Percentiles rank a stretch among this genome's conserved stretches.
phyloP scores from a whole-genome alignment of 2,329 filamentous ascomycete genomes.

The Xylaria arbuscula region DNA sequence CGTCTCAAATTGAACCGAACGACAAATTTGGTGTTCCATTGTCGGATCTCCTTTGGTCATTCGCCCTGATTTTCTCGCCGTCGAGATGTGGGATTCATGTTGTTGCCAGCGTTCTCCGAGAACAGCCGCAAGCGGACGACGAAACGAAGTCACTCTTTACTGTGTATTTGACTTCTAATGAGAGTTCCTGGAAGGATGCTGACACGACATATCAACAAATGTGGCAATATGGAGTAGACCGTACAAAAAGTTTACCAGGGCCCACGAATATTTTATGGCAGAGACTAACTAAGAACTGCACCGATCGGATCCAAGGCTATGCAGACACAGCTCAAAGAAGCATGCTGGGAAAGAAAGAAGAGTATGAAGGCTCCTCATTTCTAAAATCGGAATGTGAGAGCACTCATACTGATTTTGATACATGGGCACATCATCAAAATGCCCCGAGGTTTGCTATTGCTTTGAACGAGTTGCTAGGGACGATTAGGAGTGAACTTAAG shows the following conservation, averaged over 20 bases:
- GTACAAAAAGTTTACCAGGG: neutral
- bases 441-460: no score
- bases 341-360: no score
- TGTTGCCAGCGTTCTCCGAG: constrained; percentile 11
- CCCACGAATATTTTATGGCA: no score
- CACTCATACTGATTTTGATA: no score
- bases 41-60: constrained; percentile 7
- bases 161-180: neutral
- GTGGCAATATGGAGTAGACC: neutral
- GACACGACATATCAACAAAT: neutral
- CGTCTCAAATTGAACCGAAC: neutral
- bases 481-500: no score
- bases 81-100: neutral
- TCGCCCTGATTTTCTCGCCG: constrained; percentile 6
- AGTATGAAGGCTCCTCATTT: no score
- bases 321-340: no score
- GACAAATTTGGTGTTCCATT: neutral
- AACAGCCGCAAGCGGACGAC: neutral
- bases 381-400: no score
- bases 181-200: neutral
- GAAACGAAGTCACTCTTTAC: neutral
- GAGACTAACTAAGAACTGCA: no score
- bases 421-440: no score
- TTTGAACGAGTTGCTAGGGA: no score
- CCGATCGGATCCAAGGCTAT: no score